Base-by-base conservation (phyloP, 495 filamentous ascomycete species). In the Cetradonia linearis region DNA sequence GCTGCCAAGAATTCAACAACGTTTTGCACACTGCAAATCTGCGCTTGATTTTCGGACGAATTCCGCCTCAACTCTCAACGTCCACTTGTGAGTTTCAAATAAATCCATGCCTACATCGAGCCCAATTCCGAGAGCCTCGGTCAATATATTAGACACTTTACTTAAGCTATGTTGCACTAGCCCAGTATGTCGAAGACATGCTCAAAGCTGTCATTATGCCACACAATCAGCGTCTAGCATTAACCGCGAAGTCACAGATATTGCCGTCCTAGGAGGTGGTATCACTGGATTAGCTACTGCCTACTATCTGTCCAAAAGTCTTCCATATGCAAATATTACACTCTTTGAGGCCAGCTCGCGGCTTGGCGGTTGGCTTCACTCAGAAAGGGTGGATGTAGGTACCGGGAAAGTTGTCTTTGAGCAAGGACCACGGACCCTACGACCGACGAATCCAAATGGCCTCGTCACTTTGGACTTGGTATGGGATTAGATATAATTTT, bases 251-350 rank as follows among this genome's bases (percentile, higher is more conserved):
- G n/a, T 50, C 47, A 53, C 52, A 11, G 69, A 81, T 64, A 80
- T 87, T 62, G 91, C 87, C 40, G 78, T 96, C 20, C 71, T 95
- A 16, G 93, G 94, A 38, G 92, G 84, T 58, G 94, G 94, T 55
- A 87, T 99, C 67, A 93, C 92, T 18, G 94, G 94, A 38, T 81
- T 99, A 55, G 81, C 88, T 31, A 78, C 83, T 37, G 91, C 91
- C 23, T 89, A 84, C 73, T 87, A 85, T 69, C 73, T 95, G 18
- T 68, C 81, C 7, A 80, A 80, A 48, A 70, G 80, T 56, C 71
- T 83, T 5, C 79, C 84, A 5, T 76, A 81, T 47, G 74, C 77
- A 13, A 74, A 78, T 10, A 81, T 97, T 60, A 91, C 86, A 3
- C 65, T 99, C 7, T 95, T 87, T 66, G 94, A 99, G 68, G 81